These are phyloP conservation scores for Cyclocybe cylindracea DNA, from an alignment of 768 basidiomycete species.

Conservation along the genomic window DNA sequence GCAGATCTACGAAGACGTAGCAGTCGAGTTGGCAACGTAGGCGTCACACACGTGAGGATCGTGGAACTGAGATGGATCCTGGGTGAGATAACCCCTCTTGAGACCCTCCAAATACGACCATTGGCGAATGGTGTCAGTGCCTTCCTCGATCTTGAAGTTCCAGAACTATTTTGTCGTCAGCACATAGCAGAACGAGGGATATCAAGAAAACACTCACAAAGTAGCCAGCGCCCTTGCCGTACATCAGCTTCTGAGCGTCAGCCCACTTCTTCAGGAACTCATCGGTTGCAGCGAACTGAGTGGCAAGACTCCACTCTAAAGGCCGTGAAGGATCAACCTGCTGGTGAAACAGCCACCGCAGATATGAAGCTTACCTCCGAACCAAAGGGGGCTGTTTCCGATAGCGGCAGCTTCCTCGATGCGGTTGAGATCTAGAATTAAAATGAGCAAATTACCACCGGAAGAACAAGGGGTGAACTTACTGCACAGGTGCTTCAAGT, in stretches of 20 bases:
- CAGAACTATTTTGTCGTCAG: conserved; percentile 40
- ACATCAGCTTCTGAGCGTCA: conserved; percentile 72
- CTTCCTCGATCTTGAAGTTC: conserved; percentile 76
- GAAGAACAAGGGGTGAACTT: conserved; percentile 19
- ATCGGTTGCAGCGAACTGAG: conserved; percentile 63
- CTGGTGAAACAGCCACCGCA: not conserved
- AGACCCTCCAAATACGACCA: conserved; percentile 76
- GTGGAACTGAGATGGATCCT: conserved; percentile 56
- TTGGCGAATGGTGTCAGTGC: conserved; percentile 52
- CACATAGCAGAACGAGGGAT: not conserved
- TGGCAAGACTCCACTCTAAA: conserved; percentile 54
- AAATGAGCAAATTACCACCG: not conserved
- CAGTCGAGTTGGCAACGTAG: conserved; percentile 31
- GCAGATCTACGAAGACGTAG: not conserved
- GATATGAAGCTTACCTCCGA: conserved; percentile 32
- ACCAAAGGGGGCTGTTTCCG: conserved; percentile 41
- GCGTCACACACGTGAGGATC: conserved; percentile 66
- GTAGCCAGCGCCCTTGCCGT: conserved; percentile 64
- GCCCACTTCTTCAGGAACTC: conserved; percentile 68
- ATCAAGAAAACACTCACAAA: conserved; percentile 44
- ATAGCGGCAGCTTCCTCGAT: conserved; percentile 37
- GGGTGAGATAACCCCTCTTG: conserved; percentile 57
- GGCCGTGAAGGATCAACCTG: not conserved
- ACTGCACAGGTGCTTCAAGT: conserved; percentile 74
- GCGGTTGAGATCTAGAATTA: conserved; percentile 54